Conservation (phyloP, 2,329 filamentous ascomycete species). For the Ascosphaera aggregata region DNA sequence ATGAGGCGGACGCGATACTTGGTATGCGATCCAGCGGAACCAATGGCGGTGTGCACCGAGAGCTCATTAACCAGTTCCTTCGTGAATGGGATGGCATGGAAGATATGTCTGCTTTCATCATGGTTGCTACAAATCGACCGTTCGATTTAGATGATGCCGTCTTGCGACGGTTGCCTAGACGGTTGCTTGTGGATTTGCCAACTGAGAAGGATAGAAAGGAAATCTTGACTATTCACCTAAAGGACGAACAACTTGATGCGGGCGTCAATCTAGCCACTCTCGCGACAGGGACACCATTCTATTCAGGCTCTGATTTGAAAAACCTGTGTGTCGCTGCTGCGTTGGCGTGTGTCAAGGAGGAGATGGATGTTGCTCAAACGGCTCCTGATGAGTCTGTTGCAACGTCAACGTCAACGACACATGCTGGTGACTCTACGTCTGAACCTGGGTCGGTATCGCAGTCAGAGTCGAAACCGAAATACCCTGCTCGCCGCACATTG, state of each 20-base stretch:
- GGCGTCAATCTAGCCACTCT: constrained; percentile 64
- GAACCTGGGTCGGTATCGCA: not conserved
- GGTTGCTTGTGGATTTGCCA: constrained; percentile 50
- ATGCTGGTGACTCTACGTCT: constrained; percentile 3
- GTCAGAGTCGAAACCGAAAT: constrained; percentile 16
- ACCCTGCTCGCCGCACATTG: constrained; percentile 46
- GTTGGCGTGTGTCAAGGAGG: constrained; percentile 31
- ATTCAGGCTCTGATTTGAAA: constrained; percentile 79
- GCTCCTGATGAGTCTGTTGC: constrained; percentile 69
- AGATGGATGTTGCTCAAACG: constrained; percentile 14
- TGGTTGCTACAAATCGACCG: constrained; percentile 90
- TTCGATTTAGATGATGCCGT: constrained; percentile 61
- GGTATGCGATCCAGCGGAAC: constrained; percentile 42
- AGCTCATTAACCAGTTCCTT: constrained; percentile 90
- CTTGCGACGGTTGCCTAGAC: constrained; percentile 79
- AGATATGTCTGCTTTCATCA: constrained; percentile 68
- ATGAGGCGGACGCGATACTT: constrained; percentile 86
- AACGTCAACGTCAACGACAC: constrained; percentile 55
- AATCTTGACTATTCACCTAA: constrained; percentile 75
- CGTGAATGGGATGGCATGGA: constrained; percentile 93
- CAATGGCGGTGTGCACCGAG: constrained; percentile 50
- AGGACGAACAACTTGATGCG: constrained; percentile 46
- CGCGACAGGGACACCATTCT: constrained; percentile 75
- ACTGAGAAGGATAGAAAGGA: constrained; percentile 75
- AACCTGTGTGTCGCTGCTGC: constrained; percentile 83